Base-by-base conservation (phyloP, 352 stramenopile species). In the Peronospora farinosa region DNA sequence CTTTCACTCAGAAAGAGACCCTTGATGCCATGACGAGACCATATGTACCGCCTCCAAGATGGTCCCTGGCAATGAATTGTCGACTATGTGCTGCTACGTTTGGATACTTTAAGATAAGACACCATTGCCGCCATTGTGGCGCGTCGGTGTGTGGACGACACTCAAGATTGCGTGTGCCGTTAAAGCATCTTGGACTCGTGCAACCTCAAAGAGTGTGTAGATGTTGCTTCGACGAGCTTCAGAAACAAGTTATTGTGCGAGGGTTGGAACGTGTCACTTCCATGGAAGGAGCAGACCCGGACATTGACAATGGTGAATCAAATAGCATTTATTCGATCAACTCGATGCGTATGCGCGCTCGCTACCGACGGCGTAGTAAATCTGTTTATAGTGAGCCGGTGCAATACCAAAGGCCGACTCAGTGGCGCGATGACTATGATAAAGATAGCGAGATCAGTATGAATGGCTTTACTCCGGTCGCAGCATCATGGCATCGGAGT, bases 91-190 rank as follows among this genome's bases (percentile, higher is more conserved):
- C 70, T 9, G 62, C 53, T 13, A 84, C 79, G 48, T 95, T 95
- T 41, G 72, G 74, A 2, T 81, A 92, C 51, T 76, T 95, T 16
- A 69, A 71, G 53, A 72, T 72, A 16, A 74, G 81, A 19, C 84
- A 95, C 56, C 84, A 95, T 51, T 95, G 84, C 56, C 62, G 84
- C 31, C 86, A 80, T 52, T 95, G 84, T 45, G 84, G 84, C 5
- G 62, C 81, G 28, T 86, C 84, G 1, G 81, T 92, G 2, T 95
- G 84, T 52, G 64, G 72, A n/a, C 60, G 60, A 23, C 84, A 90
- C 58, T 88, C 74, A 4, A 68, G 69, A 27, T 62, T 86, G 41
- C 53, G 69, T 8, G 50, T 91, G 13, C 64, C 74, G 6, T 46
- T 96, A 33, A 74, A 83, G 50, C 69, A 82, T 39, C 52, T 80